A percentile compares a stretch with the other conserved stretches of the same genome.
Conservation (phyloP, 441 rosid species). For the Gossypium davidsonii region DNA sequence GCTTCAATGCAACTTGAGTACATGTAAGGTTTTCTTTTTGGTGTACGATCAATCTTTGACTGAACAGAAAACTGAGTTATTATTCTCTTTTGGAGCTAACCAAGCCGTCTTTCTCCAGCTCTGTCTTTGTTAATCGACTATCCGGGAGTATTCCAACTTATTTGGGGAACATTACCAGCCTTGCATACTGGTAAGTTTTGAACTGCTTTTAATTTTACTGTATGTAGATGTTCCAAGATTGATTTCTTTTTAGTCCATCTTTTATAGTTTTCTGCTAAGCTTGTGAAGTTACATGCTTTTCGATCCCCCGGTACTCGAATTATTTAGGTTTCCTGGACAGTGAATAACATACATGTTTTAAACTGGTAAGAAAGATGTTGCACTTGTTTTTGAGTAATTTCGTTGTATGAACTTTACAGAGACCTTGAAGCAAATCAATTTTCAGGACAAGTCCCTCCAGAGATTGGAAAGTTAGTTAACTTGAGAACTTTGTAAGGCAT, state of each 20-base stretch:
- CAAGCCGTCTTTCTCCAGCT: slow-evolving; percentile 26
- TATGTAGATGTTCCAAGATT: not conserved
- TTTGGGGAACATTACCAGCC: slow-evolving; percentile 43
- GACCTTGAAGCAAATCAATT: slow-evolving; percentile 52
- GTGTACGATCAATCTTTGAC: not conserved
- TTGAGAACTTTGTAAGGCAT: slow-evolving; percentile 40
- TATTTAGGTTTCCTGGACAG: not conserved
- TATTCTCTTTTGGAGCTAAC: slow-evolving; percentile 5
- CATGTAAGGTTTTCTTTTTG: slow-evolving; percentile 30
- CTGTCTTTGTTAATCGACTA: slow-evolving; percentile 51
- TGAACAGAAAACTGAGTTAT: not conserved
- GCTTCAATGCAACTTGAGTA: slow-evolving; percentile 34
- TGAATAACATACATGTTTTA: not conserved
- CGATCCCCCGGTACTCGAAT: too few species aligned
- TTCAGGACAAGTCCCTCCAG: slow-evolving; percentile 51
- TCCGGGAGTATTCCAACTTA: slow-evolving; percentile 52
- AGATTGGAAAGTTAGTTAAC: slow-evolving; percentile 48
- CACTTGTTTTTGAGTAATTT: not conserved
- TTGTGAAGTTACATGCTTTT: too few species aligned
- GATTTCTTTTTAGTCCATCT: too few species aligned
- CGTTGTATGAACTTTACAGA: slow-evolving; percentile 27
- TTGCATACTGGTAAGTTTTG: slow-evolving; percentile 41
- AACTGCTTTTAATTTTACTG: not conserved
- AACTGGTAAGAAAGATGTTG: not conserved
- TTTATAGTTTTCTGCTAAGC: too few species aligned